A percentile compares a stretch with the other conserved stretches of the same genome.
Evolutionary conservation across 2,329 filamentous ascomycete species (phyloP).

Genomic region (Ceratocystis variospora): DNA sequence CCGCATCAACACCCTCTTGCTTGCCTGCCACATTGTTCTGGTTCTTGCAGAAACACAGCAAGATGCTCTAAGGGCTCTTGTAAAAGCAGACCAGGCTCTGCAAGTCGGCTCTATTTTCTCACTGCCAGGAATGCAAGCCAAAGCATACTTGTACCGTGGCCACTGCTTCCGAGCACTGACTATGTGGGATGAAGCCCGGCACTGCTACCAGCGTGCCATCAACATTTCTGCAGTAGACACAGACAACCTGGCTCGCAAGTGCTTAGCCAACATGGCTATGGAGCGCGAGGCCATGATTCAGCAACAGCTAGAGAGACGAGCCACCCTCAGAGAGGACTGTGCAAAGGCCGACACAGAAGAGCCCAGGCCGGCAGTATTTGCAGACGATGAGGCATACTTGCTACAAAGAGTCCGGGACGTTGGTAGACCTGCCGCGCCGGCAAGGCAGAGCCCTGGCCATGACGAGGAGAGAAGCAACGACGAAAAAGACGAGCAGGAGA

Average conservation of each 20-base stretch:
- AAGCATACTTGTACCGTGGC: constrained; percentile 22
- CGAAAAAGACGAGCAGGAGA: background rate
- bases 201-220: constrained; percentile 21
- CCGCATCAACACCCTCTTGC: constrained; percentile 18
- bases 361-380: background rate
- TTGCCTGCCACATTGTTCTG: constrained; percentile 19
- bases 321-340: background rate
- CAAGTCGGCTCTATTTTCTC: constrained; percentile 18
- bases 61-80: constrained; percentile 19
- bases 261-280: constrained; percentile 13
- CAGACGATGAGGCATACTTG: constrained; percentile 14
- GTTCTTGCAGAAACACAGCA: constrained; percentile 18
- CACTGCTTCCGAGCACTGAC: constrained; percentile 22
- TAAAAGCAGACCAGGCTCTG: constrained; percentile 20
- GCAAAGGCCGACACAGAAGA: constrained; percentile 4
- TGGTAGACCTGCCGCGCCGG: constrained; percentile 1
- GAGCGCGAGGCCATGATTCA: constrained; percentile 13
- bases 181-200: constrained; percentile 21
- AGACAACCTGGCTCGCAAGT: constrained; percentile 7
- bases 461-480: background rate
- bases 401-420: constrained; percentile 17
- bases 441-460: background rate
- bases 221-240: constrained; percentile 7
- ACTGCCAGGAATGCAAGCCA: constrained; percentile 20
- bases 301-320: constrained; percentile 13